Base-by-base conservation (phyloP, 1,284 basidiomycete species). In the Cryptococcus floricola region DNA sequence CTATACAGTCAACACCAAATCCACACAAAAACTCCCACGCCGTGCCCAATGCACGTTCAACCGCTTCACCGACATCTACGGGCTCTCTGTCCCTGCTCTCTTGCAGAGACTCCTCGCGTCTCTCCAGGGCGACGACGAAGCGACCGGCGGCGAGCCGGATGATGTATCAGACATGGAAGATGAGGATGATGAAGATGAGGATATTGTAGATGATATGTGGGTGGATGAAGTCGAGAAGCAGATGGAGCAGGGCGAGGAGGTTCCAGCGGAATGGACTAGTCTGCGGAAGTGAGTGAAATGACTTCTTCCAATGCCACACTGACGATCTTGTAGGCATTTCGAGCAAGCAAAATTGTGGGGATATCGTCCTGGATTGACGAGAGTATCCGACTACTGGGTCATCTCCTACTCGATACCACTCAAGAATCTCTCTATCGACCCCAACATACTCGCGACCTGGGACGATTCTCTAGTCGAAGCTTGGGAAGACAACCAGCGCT, bases 61-160 rank as follows among this genome's bases (percentile, higher is more conserved):
- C 7, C 59, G 62, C 34, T 67, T 67, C 54, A n/a, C 37, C 19
- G 41, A 58, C 5, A 50, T 64, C 14, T 59, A 59, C 59, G 57
- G 62, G 43, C 52, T 62, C 3, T 41, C 50, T 25, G 45, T 65
- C 6, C 31, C 51, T 6, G 25, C 39, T 2, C 53, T 67, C 2
- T 38, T 64, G 0, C 18, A 34, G 14, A 48, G 42, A 18, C 23
- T 67, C 5, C 39, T 67, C 14, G 47, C 48, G 6, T 58, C 64
- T 4, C 42, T 67, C 8, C 66, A 67, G 52, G 66, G 64, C 1
- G 66, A 67, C 37, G 64, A 67, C 38, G 62, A 67, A 19, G 62
- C 61, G n/a, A 59, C 54, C 31, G 66, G 64, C 6, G 61, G 65
- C 1, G 37, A 41, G 1, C 44, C 55, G 3, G 19, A 37, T 0